Conservation (phyloP, 345 rosid species). For the Balakata baccata region DNA sequence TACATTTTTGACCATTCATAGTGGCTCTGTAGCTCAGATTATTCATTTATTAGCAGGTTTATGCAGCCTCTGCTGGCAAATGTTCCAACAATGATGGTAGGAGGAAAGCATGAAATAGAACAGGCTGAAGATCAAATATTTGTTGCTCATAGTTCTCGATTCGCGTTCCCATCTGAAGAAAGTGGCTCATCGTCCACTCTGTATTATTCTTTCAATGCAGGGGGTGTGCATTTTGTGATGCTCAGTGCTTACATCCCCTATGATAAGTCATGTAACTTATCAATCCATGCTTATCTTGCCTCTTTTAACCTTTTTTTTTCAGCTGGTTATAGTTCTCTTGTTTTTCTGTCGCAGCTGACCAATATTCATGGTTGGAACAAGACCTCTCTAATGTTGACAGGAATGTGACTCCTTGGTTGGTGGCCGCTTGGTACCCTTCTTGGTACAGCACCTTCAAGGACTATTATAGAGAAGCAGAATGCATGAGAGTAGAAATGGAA, state of each 20-base stretch:
- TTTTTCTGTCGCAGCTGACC: constrained; percentile 53
- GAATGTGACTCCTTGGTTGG: constrained; percentile 78
- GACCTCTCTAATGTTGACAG: constrained; percentile 60
- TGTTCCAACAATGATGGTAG: constrained; percentile 77
- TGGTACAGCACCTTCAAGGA: constrained; percentile 81
- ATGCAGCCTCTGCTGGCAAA: constrained; percentile 69
- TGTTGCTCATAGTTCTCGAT: constrained; percentile 74
- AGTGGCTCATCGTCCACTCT: constrained; percentile 65
- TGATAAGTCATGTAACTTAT: constrained; percentile 51
- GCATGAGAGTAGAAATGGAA: constrained; percentile 82
- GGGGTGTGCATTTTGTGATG: constrained; percentile 86
- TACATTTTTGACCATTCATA: neutral
- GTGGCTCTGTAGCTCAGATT: neutral
- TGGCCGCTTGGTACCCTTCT: constrained; percentile 76
- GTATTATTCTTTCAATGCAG: constrained; percentile 89
- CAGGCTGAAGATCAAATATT: constrained; percentile 68
- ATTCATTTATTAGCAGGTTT: constrained; percentile 44
- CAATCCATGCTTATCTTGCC: neutral
- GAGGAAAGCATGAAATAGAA: constrained; percentile 89
- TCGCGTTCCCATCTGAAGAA: constrained; percentile 71
- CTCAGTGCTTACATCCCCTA: constrained; percentile 67
- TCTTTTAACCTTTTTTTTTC: neutral
- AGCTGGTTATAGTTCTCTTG: constrained; percentile 2
- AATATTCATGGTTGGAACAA: constrained; percentile 73
- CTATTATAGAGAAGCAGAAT: constrained; percentile 81